Evolutionary conservation across 768 basidiomycete genomes (phyloP), one percentile per base, ranked within the genome.

Genomic region (Phylloporus arenicola): DNA sequence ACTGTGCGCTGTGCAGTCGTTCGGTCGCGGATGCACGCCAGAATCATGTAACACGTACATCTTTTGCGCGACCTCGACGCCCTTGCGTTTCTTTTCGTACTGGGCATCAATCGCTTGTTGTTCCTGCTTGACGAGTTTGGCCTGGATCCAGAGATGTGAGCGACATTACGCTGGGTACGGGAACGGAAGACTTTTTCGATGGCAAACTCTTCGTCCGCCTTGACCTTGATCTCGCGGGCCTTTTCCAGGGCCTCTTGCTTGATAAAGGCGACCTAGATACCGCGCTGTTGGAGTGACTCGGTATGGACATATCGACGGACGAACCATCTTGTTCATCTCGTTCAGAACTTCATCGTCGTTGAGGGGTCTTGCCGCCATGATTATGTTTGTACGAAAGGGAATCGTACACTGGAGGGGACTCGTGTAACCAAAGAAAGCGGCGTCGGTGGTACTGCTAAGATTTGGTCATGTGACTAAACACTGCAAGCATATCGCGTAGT

Each of bases 301-400:
- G 52, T 25, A 43, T 29, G 14, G 35, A 35, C 19, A 7, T 34
- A 41, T 47, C 34, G 43, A 24, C 37, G 16, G 30, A 67, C 78
- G 47, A 49, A 93, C 95, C 95, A 98, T 97, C 83, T 97, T 97
- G 75, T 92, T 94, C 90, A 97, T 92, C 78, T 98, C 95, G 63
- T 74, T 88, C 62, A 92, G 76, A 17, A 97, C 94, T 70, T 98
- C 95, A 59, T 93, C 91, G 58, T 98, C 95, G 64, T 92, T 93
- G 51, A 95, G 72, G 22, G 92, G 79, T 57, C 90, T 77, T 41
- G 83, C 79, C 55, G 88, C 74, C 83, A 84, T 93, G 56, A 53
- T 71, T 58, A 13, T 44, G 34, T 25, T 16, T n/a, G 42, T 35
- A 24, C 22, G 33, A 17, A 3, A 24, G 6, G 13, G 20, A 19